Percentiles rank a stretch among this genome's conserved stretches.
Evolutionary conservation across 345 rosid genomes (phyloP).

Genomic region (Microcos paniculata): DNA sequence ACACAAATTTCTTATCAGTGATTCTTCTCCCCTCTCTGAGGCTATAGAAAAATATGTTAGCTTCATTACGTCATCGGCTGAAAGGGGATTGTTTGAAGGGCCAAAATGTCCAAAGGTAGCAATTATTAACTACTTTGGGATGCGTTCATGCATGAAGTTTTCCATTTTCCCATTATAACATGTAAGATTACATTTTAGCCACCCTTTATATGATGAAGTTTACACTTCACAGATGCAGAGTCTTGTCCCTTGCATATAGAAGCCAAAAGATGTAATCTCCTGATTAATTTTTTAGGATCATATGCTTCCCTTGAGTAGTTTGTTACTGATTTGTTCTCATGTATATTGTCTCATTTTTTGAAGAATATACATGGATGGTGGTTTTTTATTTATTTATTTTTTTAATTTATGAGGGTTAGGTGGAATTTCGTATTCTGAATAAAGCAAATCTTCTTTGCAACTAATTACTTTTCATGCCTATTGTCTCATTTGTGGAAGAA

Average conservation of each 20-base stretch:
- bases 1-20: slow-evolving; percentile 56
- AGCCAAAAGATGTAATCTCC: neutral
- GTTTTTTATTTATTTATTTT: neutral
- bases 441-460: too few species aligned
- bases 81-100: slow-evolving; percentile 45
- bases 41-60: slow-evolving; percentile 56
- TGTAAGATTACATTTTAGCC: neutral
- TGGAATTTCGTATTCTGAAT: too few species aligned
- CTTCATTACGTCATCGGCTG: slow-evolving; percentile 39
- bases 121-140: neutral
- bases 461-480: too few species aligned
- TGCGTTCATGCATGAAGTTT: neutral
- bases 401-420: neutral
- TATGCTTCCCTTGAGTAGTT: neutral
- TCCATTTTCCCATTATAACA: neutral
- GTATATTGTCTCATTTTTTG: neutral
- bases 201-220: neutral
- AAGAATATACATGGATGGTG: neutral
- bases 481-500: too few species aligned
- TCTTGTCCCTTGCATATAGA: neutral
- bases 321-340: neutral
- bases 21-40: slow-evolving; percentile 51
- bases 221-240: neutral
- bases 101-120: slow-evolving; percentile 86
- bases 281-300: neutral